These are phyloP conservation scores for Suhomyces yuchorum DNA, from an alignment of 1,139 yeast genomes.

Conservation along the genomic window DNA sequence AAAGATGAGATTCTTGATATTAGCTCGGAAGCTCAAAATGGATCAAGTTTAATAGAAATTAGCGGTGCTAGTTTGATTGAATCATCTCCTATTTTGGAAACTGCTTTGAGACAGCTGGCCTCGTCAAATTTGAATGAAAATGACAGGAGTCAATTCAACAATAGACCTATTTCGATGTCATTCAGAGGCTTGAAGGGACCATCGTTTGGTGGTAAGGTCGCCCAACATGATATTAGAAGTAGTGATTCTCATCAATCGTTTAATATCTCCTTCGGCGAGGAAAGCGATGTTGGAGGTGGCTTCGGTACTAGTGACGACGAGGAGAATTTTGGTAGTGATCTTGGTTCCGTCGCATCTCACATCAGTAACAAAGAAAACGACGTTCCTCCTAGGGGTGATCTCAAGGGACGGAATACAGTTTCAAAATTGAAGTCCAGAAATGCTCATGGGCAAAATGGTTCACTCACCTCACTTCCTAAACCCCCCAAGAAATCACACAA, in stretches of 20 bases:
- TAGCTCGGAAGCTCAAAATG: constrained; percentile 3
- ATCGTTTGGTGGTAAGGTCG: constrained; percentile 44
- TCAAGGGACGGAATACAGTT: neutral
- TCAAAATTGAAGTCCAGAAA: neutral
- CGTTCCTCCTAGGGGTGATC: constrained; percentile 1
- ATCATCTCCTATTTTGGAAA: constrained; percentile 28
- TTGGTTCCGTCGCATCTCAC: constrained; percentile 8
- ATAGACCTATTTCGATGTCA: constrained; percentile 67
- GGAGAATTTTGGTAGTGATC: constrained; percentile 18
- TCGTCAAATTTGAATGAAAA: constrained; percentile 14
- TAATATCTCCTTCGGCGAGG: constrained; percentile 40
- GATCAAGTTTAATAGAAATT: constrained; percentile 14
- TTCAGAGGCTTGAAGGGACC: constrained; percentile 66
- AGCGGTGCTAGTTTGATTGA: constrained; percentile 14
- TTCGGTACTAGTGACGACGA: constrained; percentile 23
- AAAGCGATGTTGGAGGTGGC: constrained; percentile 20
- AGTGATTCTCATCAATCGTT: constrained; percentile 50
- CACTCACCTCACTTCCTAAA: constrained; percentile 17
- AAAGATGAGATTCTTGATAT: neutral
- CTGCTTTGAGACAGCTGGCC: constrained; percentile 19
- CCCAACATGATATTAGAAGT: constrained; percentile 32
- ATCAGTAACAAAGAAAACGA: constrained; percentile 13
- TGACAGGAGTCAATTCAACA: constrained; percentile 20
- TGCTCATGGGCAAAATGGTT: constrained; percentile 1
- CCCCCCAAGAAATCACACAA: constrained; percentile 27